These are phyloP conservation scores for Pugionium dolabratum DNA, from an alignment of 345 rosid species.

Conservation along the genomic window DNA sequence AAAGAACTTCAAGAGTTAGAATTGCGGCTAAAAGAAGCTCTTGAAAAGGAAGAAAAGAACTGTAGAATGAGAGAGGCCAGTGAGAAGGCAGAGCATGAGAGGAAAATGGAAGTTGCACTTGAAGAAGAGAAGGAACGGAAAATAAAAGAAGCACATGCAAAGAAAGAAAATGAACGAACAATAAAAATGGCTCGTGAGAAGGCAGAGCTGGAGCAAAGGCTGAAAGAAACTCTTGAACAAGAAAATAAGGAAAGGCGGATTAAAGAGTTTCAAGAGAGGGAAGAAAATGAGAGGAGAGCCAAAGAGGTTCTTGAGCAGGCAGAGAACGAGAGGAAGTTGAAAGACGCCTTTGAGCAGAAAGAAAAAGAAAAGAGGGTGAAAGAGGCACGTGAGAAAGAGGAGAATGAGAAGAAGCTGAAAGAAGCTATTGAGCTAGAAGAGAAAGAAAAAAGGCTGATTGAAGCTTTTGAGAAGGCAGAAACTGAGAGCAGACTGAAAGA, in stretches of 20 bases:
- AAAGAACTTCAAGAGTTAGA: slow-evolving; percentile 46
- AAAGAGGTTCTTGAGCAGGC: slow-evolving; percentile 44
- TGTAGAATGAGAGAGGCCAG: slow-evolving; percentile 46
- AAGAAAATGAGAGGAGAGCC: slow-evolving; percentile 50
- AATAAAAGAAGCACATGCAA: slow-evolving; percentile 36
- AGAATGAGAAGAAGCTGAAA: slow-evolving; percentile 42
- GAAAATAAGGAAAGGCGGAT: slow-evolving; percentile 53
- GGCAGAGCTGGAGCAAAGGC: slow-evolving; percentile 48
- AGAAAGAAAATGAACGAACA: slow-evolving; percentile 45
- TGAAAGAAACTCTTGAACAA: slow-evolving; percentile 44
- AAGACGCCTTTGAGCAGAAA: slow-evolving; percentile 39
- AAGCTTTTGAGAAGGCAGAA: slow-evolving; percentile 44
- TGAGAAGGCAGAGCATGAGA: slow-evolving; percentile 46
- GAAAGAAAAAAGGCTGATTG: slow-evolving; percentile 38
- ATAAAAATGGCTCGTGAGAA: slow-evolving; percentile 42
- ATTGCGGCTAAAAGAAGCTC: slow-evolving; percentile 42
- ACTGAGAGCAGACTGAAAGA: slow-evolving; percentile 44
- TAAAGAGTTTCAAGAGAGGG: slow-evolving; percentile 46
- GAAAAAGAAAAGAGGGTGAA: slow-evolving; percentile 42
- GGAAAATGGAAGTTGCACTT: slow-evolving; percentile 37
- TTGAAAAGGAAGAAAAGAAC: slow-evolving; percentile 46
- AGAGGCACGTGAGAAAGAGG: slow-evolving; percentile 52
- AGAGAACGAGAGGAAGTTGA: slow-evolving; percentile 42
- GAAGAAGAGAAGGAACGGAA: slow-evolving; percentile 46
- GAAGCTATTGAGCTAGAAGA: slow-evolving; percentile 47